Evolutionary conservation across 2,329 filamentous ascomycete genomes (phyloP), one percentile per base, ranked within the genome.

Genomic region (Aspergillus calidoustus): DNA sequence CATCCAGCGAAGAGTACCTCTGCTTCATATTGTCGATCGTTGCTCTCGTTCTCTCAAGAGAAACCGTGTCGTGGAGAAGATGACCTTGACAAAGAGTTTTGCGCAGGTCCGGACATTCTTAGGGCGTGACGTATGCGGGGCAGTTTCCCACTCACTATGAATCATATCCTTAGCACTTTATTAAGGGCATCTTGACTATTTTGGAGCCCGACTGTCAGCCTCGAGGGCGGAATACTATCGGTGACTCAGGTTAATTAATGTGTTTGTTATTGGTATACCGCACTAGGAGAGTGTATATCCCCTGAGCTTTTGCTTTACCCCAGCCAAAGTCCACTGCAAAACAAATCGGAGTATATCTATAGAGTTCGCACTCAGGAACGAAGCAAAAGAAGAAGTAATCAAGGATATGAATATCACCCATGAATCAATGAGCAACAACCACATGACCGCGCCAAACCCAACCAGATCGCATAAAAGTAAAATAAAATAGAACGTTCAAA

Each of bases 1-100:
- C 83, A 69, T 86, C 84, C 52, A 86, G 74, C 50, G 83, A 86
- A 31, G 84, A 86, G 70, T 84, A 86, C 68, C 84, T 80, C 70
- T 86, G 84, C 76, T 86, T 86, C 84, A 86, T 86, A 59, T 68
- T 76, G 63, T 56, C 43, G 22, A 41, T 57, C 53, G 52, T 53
- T 60, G 60, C 63, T 66, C 65, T 49, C 48, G 54, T 51, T 15
- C 47, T n/a, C 57, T 48, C n/a, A 22, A 52, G 22, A 44, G 54
- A 59, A 57, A 54, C 54, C 57, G 57, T 58, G 57, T 31, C 31
- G 46, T 50, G 41, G 63, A 60, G 56, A 44, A 30, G 55, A 56
- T 54, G 57, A 50, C 51, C 43, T 59, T 25, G 51, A 43, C 51
- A 56, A 62, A 63, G 63, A 65, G 60, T 65, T 62, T 60, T 63